phyloP scores from a whole-genome alignment of 768 basidiomycete genomes.

The Podaxis rugospora region DNA sequence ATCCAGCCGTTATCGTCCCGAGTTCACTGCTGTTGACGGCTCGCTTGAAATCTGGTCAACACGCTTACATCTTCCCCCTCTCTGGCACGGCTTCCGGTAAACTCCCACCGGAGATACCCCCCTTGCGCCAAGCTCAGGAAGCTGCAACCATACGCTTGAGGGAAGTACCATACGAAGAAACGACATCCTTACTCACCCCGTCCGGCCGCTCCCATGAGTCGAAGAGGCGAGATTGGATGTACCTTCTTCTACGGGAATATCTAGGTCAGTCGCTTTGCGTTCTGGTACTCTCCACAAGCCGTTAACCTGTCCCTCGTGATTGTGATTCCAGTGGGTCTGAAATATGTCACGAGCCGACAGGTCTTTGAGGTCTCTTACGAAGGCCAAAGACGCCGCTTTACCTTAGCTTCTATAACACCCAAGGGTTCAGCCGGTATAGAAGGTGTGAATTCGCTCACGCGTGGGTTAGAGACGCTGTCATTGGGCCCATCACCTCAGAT shows the following conservation, averaged over 20 bases:
- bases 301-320: conserved; percentile 11
- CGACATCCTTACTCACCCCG: conserved; percentile 5
- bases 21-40: conserved; percentile 60
- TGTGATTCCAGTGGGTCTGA: conserved; percentile 57
- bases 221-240: conserved; percentile 55
- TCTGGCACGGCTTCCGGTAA: conserved; percentile 32
- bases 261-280: conserved; percentile 45
- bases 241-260: conserved; percentile 58
- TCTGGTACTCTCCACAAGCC: neutral
- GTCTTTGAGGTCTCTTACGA: conserved; percentile 62
- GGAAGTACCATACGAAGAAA: conserved; percentile 32
- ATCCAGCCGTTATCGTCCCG: conserved; percentile 51
- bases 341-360: conserved; percentile 61
- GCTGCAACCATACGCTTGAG: conserved; percentile 49
- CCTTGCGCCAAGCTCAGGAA: conserved; percentile 43
- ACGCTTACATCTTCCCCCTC: conserved; percentile 46
- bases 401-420: conserved; percentile 42
- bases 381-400: conserved; percentile 52
- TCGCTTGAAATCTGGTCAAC: conserved; percentile 43
- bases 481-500: conserved; percentile 36
- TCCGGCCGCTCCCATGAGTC: conserved; percentile 12
- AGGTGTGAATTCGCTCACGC: conserved; percentile 29
- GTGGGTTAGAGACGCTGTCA: conserved; percentile 40
- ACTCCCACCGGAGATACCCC: conserved; percentile 41
- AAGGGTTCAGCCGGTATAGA: conserved; percentile 17